A percentile compares a stretch with the other conserved stretches of the same genome.
phyloP scores from a whole-genome alignment of 2,329 filamentous ascomycete genomes.

The Trichoderma sp. region DNA sequence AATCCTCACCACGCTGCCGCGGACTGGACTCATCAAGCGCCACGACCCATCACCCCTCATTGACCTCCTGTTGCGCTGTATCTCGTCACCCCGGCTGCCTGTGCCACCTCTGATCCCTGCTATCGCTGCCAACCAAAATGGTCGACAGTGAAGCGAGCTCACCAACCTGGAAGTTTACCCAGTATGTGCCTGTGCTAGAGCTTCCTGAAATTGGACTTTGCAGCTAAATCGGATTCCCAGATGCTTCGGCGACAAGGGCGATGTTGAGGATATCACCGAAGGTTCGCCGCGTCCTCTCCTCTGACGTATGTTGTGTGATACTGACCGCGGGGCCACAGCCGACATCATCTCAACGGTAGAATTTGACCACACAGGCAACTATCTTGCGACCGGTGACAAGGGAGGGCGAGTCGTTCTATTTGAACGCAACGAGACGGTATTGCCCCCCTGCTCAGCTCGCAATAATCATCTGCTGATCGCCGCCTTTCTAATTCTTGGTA shows the following conservation, averaged over 20 bases:
- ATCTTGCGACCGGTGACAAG: slow-evolving; percentile 87
- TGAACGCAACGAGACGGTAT: slow-evolving; percentile 91
- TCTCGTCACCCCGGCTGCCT: slow-evolving; percentile 25
- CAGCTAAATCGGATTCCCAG: slow-evolving; percentile 47
- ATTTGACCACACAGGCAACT: slow-evolving; percentile 87
- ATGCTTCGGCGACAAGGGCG: slow-evolving; percentile 99
- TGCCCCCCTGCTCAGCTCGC: slow-evolving; percentile 37
- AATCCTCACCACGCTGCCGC: slow-evolving; percentile 1
- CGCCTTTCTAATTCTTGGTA: slow-evolving; percentile 37
- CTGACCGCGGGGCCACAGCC: slow-evolving; percentile 47
- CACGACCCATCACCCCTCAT: not conserved
- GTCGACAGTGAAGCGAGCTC: slow-evolving; percentile 92
- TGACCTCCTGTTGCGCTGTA: slow-evolving; percentile 22
- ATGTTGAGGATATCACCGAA: slow-evolving; percentile 98
- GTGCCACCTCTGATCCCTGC: slow-evolving; percentile 28
- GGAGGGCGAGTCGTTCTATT: slow-evolving; percentile 82
- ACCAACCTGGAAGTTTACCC: slow-evolving; percentile 99
- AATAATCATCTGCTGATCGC: not conserved
- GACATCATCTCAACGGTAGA: slow-evolving; percentile 91
- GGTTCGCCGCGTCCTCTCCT: slow-evolving; percentile 50
- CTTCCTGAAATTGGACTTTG: slow-evolving; percentile 23
- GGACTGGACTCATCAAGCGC: not conserved
- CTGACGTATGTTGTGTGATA: slow-evolving; percentile 12
- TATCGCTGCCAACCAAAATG: slow-evolving; percentile 64
- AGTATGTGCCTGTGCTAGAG: slow-evolving; percentile 61